Evolutionary conservation across 108 stramenopile genomes (phyloP).

Genomic region (Aureococcus anophagefferens): DNA sequence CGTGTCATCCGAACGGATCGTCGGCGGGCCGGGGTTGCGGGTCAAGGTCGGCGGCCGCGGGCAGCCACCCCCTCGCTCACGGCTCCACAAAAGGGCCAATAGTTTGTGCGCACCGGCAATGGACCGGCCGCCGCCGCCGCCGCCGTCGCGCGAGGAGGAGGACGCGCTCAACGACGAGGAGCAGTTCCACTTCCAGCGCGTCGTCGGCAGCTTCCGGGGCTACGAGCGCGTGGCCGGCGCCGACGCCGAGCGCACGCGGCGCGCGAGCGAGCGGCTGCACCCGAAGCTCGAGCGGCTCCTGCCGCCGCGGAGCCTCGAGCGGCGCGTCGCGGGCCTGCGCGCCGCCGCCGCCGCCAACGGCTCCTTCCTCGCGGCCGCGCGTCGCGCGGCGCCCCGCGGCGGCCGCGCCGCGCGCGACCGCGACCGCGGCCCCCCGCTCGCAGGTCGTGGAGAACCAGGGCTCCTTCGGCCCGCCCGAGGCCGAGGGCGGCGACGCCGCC

Average conservation of each 20-base stretch:
- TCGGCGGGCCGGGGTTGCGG: too few relatives aligned
- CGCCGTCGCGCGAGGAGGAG: too few relatives aligned
- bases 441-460: not conserved
- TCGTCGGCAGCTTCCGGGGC: not conserved
- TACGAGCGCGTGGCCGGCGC: not conserved
- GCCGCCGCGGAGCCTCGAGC: not conserved
- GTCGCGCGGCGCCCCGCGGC: not conserved
- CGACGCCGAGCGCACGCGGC: not conserved
- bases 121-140: too few relatives aligned
- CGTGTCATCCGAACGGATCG: too few relatives aligned
- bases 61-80: too few relatives aligned
- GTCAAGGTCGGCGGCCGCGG: too few relatives aligned
- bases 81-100: too few relatives aligned
- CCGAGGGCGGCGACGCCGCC: too few relatives aligned
- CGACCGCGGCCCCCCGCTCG: too few relatives aligned
- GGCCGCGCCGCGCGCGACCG: not conserved
- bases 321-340: not conserved
- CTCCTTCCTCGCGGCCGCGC: not conserved
- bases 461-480: not conserved
- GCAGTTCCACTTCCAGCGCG: not conserved
- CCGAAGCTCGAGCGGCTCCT: not conserved
- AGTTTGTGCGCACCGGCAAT: too few relatives aligned
- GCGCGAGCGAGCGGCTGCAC: not conserved
- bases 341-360: not conserved
- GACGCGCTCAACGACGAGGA: not conserved